Percentiles rank a stretch among this genome's conserved stretches.
Evolutionary conservation across 768 basidiomycete genomes (phyloP).

Genomic region (Polyporus arcularius): DNA sequence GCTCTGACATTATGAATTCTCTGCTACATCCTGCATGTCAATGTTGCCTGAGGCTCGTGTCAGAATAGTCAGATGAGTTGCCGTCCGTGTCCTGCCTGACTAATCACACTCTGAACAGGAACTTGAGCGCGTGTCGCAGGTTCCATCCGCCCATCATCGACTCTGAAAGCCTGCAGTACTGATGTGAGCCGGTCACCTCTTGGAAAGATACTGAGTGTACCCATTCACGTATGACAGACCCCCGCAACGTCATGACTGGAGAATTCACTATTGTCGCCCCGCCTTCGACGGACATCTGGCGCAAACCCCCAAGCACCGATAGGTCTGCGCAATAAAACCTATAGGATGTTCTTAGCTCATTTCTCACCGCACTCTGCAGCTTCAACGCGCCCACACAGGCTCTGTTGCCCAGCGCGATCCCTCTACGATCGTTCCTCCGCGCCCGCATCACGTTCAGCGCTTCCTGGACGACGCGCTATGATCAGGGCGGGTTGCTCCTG

Average conservation of each 20-base stretch:
- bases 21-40: too few species aligned
- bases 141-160: too few species aligned
- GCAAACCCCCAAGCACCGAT: conserved; percentile 29
- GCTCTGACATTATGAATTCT: too few species aligned
- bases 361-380: not conserved
- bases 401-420: conserved; percentile 7
- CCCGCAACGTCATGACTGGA: not conserved
- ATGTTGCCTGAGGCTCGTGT: too few species aligned
- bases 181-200: too few species aligned
- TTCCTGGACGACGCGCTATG: conserved; percentile 31
- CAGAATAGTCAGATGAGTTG: too few species aligned
- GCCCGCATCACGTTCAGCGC: conserved; percentile 30
- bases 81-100: too few species aligned
- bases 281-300: conserved; percentile 32
- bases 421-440: conserved; percentile 19
- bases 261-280: conserved; percentile 11
- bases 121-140: too few species aligned
- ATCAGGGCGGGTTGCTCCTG: conserved; percentile 32
- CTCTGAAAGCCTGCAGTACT: too few species aligned
- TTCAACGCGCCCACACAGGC: conserved; percentile 23
- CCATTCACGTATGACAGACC: too few species aligned
- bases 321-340: not conserved
- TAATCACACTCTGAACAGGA: too few species aligned
- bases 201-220: too few species aligned
- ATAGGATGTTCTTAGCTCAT: not conserved